Evolutionary conservation across 441 rosid genomes (phyloP).

Genomic region (Geranium incanum): DNA sequence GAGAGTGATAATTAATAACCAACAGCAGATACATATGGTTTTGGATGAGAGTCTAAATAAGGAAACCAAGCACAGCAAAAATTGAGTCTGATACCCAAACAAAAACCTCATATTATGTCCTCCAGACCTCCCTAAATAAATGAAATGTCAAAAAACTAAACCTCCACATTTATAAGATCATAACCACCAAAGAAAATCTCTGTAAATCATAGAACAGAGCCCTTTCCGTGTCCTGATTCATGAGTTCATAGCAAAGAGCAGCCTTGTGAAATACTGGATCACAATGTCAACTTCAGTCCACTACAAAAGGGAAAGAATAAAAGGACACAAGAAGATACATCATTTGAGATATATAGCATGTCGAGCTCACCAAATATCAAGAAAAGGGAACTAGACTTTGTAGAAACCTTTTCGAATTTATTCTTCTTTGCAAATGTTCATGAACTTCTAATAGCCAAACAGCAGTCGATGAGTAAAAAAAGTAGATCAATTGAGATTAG

Average conservation of each 20-base stretch:
- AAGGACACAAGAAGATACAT: neutral
- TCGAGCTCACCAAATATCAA: neutral
- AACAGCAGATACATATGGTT: constrained; percentile 6
- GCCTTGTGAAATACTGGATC: neutral
- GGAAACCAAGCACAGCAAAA: constrained; percentile 1
- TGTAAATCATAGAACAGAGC: neutral
- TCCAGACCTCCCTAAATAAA: neutral
- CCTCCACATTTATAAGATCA: neutral
- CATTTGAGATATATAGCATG: neutral
- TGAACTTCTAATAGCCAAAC: neutral
- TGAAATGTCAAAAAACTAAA: neutral
- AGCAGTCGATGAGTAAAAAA: neutral
- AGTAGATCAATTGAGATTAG: neutral
- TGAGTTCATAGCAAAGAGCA: neutral
- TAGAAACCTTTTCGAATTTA: too few species aligned
- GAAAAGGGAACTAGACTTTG: neutral
- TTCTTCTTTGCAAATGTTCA: neutral
- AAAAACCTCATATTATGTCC: neutral
- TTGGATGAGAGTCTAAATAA: neutral
- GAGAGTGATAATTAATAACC: constrained; percentile 14
- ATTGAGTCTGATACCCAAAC: neutral
- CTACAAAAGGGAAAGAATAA: neutral
- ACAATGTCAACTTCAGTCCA: neutral
- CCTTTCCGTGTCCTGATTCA: neutral
- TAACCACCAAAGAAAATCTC: neutral